phyloP scores from a whole-genome alignment of 2,329 filamentous ascomycete genomes.

The Penicillium fuscoglaucum region DNA sequence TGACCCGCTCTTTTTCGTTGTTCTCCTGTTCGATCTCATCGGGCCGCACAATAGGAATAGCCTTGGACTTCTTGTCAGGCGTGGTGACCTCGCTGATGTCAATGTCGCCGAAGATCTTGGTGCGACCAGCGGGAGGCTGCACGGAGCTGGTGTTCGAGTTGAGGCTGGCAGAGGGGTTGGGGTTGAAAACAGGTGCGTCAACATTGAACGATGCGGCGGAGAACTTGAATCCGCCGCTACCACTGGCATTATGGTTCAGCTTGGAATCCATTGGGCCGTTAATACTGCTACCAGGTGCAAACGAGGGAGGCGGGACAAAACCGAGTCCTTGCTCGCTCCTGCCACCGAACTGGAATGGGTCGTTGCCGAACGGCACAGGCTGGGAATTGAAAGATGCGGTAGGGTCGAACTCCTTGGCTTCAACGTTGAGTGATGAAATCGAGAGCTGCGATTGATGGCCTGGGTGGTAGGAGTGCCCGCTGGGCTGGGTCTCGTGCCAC shows the following conservation, averaged over 20 bases:
- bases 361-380: slow-evolving; percentile 45
- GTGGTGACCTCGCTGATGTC: slow-evolving; percentile 63
- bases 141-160: slow-evolving; percentile 27
- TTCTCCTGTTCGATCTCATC: slow-evolving; percentile 52
- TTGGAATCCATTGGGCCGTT: slow-evolving; percentile 19
- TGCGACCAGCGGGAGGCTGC: slow-evolving; percentile 22
- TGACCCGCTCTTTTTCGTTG: slow-evolving; percentile 37
- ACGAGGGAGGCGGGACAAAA: slow-evolving; percentile 63
- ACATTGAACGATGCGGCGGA: slow-evolving; percentile 70
- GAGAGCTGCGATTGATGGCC: slow-evolving; percentile 68
- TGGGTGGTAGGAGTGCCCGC: slow-evolving; percentile 35
- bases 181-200: slow-evolving; percentile 75
- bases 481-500: slow-evolving; percentile 39
- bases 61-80: slow-evolving; percentile 72
- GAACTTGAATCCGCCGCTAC: slow-evolving; percentile 59
- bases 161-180: slow-evolving; percentile 58
- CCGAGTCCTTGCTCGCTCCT: slow-evolving; percentile 31
- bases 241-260: slow-evolving; percentile 18
- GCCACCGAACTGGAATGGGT: slow-evolving; percentile 45
- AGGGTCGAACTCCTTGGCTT: slow-evolving; percentile 81
- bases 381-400: slow-evolving; percentile 52
- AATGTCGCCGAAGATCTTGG: slow-evolving; percentile 68
- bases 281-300: slow-evolving; percentile 57
- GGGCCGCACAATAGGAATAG: slow-evolving; percentile 75
- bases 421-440: slow-evolving; percentile 79